Percentiles rank a stretch among this genome's conserved stretches.
These are phyloP conservation scores for Sugiyamaella floridensis DNA, from an alignment of 805 yeast genomes.

Conservation along the genomic window DNA sequence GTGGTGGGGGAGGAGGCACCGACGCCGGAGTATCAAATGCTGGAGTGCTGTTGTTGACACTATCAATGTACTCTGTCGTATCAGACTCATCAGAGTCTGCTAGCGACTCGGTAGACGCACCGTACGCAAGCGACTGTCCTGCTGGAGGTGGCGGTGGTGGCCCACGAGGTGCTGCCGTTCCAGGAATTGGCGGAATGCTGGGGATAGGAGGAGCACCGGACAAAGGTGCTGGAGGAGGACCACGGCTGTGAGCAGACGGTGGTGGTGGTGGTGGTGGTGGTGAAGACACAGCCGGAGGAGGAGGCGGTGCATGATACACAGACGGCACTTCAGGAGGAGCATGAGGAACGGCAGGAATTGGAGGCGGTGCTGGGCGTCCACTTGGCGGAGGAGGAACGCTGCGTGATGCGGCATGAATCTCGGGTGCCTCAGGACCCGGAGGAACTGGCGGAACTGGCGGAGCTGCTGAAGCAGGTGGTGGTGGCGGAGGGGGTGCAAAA, in stretches of 20 bases:
- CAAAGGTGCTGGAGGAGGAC: constrained; percentile 1
- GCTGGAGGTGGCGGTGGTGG: constrained; percentile 20
- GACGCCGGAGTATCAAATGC: constrained; percentile 8
- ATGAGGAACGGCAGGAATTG: constrained; percentile 15
- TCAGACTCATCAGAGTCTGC: not conserved
- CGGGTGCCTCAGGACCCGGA: constrained; percentile 15
- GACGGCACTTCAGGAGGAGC: constrained; percentile 14
- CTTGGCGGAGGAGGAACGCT: constrained; percentile 12
- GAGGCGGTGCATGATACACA: constrained; percentile 12
- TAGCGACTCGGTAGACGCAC: not conserved
- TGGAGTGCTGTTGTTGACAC: constrained; percentile 17
- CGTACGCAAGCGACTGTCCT: constrained; percentile 11
- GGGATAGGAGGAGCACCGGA: not conserved
- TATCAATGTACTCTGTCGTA: constrained; percentile 6
- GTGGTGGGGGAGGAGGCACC: constrained; percentile 23
- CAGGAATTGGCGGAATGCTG: not conserved
- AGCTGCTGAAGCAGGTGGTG: constrained; percentile 18
- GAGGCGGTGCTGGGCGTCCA: constrained; percentile 6
- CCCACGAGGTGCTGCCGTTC: constrained; percentile 6
- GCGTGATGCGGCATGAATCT: constrained; percentile 10
- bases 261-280: constrained; percentile 16
- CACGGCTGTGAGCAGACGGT: not conserved
- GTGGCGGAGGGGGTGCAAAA: constrained; percentile 17
- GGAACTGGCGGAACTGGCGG: constrained; percentile 17
- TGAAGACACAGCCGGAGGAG: constrained; percentile 20